Evolutionary conservation across 208 protist species (phyloP).

Genomic region (Crithidia fasciculata): DNA sequence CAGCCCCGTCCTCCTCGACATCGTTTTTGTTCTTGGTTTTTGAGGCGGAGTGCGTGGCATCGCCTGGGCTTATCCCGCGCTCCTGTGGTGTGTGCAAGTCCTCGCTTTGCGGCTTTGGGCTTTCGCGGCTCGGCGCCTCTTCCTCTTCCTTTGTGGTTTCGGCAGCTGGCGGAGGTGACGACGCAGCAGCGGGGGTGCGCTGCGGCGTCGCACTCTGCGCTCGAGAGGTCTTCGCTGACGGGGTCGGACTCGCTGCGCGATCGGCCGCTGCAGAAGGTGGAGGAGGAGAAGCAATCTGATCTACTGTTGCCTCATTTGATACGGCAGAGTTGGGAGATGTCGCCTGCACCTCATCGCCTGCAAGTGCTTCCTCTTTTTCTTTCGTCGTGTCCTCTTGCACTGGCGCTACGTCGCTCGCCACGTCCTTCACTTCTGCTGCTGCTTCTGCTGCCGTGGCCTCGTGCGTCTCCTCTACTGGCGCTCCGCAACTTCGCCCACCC

Average conservation of each 20-base stretch:
- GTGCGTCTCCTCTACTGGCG: too few relatives aligned
- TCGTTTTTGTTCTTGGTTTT: neutral
- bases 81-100: constrained; percentile 4
- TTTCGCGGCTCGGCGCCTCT: neutral
- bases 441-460: too few relatives aligned
- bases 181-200: neutral
- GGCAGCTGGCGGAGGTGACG: neutral
- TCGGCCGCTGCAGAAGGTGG: neutral
- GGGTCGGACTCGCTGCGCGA: neutral
- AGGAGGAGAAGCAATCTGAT: too few relatives aligned
- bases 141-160: neutral
- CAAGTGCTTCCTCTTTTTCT: too few relatives aligned
- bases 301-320: too few relatives aligned
- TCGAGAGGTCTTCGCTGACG: neutral
- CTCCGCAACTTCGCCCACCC: neutral
- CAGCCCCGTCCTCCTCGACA: neutral
- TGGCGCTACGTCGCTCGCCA: too few relatives aligned
- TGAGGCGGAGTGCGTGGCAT: neutral
- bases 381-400: too few relatives aligned
- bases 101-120: neutral
- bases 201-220: constrained; percentile 3
- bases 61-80: constrained; percentile 1
- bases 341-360: too few relatives aligned
- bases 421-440: too few relatives aligned
- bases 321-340: too few relatives aligned